Base-by-base conservation (phyloP, 106 monocot genomes). In the Dactylorhiza incarnata region DNA sequence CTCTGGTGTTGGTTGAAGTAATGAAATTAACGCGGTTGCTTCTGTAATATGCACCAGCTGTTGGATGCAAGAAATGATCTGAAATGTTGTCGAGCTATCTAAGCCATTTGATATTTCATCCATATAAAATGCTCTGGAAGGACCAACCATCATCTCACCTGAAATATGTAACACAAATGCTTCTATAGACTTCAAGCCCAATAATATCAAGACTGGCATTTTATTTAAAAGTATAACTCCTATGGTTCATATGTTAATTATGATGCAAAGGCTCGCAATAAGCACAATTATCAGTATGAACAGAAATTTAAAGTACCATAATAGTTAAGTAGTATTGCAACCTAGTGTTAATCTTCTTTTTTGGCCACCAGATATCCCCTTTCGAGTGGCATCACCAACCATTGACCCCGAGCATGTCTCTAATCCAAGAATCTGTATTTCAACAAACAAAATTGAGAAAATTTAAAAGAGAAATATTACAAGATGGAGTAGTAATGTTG, bases 301-400 rank as follows among this genome's bases (percentile, higher is more conserved):
- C 9, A 52, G 10, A 52, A 15, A 13, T 52, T 10, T 52, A 3
- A 52, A 52, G 14, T 15, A 52, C 3, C 51, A 52, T 52, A 52
- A 10, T 10, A 52, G 37, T 37, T 37, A 37, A 37, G 0, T 10
- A 52, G 9, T 52, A 52, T 52, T 59, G 59, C 59, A 50, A 77
- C 77, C 77, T 77, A 68, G 68, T 15, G 73, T 79, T 20, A 81
- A 75, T 19, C 80, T 81, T 81, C 75, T 81, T 75, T 75, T 81
- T 45, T 81, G 80, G 48, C 80, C 80, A 44, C 80, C 80, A 9
- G 80, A 81, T 50, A 81, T 81, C 24, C 80, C 80, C 29, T 75
- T 81, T 81, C 19, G 73, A 67, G 69, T 68, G 46, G 50, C 74
- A 69, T 81, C 75, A 23, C 80, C 80, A 51, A 75, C 47, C 43